phyloP scores from a whole-genome alignment of 78 protist genomes.

The Cyanophora paradoxa region DNA sequence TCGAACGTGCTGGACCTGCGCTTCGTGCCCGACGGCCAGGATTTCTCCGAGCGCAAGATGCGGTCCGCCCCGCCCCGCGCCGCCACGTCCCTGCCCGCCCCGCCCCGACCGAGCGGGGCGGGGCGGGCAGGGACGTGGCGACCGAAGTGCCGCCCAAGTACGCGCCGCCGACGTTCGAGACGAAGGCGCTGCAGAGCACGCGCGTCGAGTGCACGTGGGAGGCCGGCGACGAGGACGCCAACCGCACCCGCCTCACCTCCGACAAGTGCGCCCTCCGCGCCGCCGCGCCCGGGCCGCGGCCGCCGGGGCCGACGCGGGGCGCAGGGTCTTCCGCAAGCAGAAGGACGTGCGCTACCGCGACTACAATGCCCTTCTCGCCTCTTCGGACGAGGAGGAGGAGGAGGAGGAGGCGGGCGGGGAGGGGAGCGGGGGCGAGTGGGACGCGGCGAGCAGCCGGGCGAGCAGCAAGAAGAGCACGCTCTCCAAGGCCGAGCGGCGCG shows the following conservation, averaged over 20 bases:
- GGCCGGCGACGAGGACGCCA: not conserved
- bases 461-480: not conserved
- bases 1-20: not conserved
- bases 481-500: not conserved
- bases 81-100: too few relatives aligned
- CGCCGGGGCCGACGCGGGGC: too few relatives aligned
- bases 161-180: not conserved
- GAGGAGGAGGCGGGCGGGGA: not conserved
- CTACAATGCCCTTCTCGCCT: not conserved
- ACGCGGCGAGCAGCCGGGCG: not conserved
- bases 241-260: too few relatives aligned
- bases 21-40: not conserved
- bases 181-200: constrained; percentile 14
- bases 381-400: not conserved
- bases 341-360: not conserved
- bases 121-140: too few relatives aligned
- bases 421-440: too few relatives aligned
- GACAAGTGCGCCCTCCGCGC: too few relatives aligned
- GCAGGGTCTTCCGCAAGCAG: not conserved
- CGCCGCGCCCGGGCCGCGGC: too few relatives aligned
- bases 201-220: not conserved
- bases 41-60: not conserved
- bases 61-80: too few relatives aligned
- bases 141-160: constrained; percentile 5
- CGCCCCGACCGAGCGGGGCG: too few relatives aligned